Conservation (phyloP, 805 yeast species). For the Nakazawaea anatomiae region DNA sequence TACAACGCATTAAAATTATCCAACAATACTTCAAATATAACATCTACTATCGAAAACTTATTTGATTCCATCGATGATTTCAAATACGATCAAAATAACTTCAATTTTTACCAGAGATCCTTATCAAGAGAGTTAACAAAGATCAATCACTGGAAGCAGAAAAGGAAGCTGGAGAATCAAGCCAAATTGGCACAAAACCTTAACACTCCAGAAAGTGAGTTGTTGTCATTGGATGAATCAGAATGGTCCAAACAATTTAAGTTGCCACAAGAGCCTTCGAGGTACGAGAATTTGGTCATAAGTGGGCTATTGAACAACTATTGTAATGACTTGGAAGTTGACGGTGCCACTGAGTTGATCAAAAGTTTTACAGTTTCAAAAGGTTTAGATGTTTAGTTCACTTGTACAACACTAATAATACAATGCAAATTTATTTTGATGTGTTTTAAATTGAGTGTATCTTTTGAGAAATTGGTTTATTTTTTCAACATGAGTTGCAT, state of each 20-base stretch:
- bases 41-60: conserved; percentile 50
- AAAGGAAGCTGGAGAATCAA: conserved; percentile 59
- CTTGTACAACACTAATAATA: neutral
- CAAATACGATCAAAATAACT: conserved; percentile 73
- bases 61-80: conserved; percentile 67
- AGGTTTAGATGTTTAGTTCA: conserved; percentile 31
- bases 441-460: no score
- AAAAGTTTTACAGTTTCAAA: conserved; percentile 57
- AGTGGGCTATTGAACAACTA: conserved; percentile 64
- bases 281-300: conserved; percentile 64
- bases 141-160: conserved; percentile 70
- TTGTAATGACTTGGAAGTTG: conserved; percentile 66
- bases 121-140: conserved; percentile 63
- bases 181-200: conserved; percentile 55
- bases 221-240: conserved; percentile 38
- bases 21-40: conserved; percentile 31
- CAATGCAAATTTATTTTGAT: no score
- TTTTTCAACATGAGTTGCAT: conserved; percentile 17
- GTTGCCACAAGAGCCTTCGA: conserved; percentile 69
- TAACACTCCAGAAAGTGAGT: conserved; percentile 31
- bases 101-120: conserved; percentile 77
- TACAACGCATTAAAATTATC: conserved; percentile 34
- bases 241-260: conserved; percentile 66
- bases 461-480: neutral
- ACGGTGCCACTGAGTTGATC: conserved; percentile 59